phyloP scores from a whole-genome alignment of 306 rosid genomes.

The Dalbergia oliveri region DNA sequence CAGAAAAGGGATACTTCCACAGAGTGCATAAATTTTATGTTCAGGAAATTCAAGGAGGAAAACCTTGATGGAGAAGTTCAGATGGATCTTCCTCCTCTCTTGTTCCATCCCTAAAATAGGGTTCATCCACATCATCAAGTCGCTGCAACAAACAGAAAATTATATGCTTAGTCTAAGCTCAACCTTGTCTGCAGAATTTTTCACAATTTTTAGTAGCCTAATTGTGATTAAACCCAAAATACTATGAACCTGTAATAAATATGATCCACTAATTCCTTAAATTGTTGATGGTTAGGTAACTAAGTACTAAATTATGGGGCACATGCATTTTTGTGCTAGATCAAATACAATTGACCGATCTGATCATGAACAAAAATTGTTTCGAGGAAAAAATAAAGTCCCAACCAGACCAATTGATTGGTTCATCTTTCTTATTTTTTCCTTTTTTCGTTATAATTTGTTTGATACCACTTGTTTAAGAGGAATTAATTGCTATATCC shows the following conservation, averaged over 20 bases:
- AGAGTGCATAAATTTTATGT: not conserved
- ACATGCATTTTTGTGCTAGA: too few relatives aligned
- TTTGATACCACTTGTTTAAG: too few relatives aligned
- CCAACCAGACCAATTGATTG: not conserved
- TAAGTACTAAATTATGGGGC: too few relatives aligned
- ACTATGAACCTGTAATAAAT: too few relatives aligned
- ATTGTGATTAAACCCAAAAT: too few relatives aligned
- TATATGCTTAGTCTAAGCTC: slow-evolving; percentile 4
- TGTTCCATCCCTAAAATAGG: slow-evolving; percentile 45
- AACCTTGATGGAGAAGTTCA: slow-evolving; percentile 78
- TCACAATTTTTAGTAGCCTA: too few relatives aligned
- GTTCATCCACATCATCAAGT: slow-evolving; percentile 77
- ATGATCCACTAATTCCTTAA: too few relatives aligned
- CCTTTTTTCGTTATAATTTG: too few relatives aligned
- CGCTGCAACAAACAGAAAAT: slow-evolving; percentile 60
- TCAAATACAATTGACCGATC: not conserved
- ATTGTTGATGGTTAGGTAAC: too few relatives aligned
- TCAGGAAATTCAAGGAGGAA: slow-evolving; percentile 35
- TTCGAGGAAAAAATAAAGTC: not conserved
- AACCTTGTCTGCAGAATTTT: not conserved
- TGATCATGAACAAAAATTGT: not conserved
- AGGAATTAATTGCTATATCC: slow-evolving; percentile 1
- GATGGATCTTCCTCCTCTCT: slow-evolving; percentile 54
- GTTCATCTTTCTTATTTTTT: not conserved
- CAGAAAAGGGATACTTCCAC: slow-evolving; percentile 28